Evolutionary conservation across 768 basidiomycete species (phyloP).

Genomic region (Amanita subjunquillea): DNA sequence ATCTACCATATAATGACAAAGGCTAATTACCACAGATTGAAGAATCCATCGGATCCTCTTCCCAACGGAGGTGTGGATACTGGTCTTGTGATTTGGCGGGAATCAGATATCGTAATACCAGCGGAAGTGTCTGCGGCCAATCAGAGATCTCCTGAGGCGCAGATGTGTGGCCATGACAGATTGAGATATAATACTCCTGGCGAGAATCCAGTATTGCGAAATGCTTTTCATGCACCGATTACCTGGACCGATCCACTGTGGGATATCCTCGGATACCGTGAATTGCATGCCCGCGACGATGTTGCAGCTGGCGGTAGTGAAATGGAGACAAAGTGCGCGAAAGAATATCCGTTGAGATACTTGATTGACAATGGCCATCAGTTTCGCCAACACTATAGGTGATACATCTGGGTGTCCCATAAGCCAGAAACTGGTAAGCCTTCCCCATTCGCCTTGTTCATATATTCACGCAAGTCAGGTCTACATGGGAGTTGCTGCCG

Average conservation of each 20-base stretch:
- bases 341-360: constrained; percentile 1
- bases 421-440: constrained; percentile 55
- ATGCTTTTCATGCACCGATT: constrained; percentile 15
- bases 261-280: constrained; percentile 19
- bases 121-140: constrained; percentile 30
- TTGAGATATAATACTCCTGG: constrained; percentile 53
- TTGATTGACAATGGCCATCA: constrained; percentile 15
- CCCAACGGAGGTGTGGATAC: constrained; percentile 33
- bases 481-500: constrained; percentile 84
- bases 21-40: constrained; percentile 60
- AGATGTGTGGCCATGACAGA: constrained; percentile 61
- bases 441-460: neutral
- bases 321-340: constrained; percentile 43
- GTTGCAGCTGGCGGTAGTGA: constrained; percentile 39
- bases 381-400: constrained; percentile 65
- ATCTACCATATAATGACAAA: constrained; percentile 62
- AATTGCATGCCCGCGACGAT: constrained; percentile 41
- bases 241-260: constrained; percentile 36
- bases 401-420: constrained; percentile 61
- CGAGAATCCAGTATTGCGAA: constrained; percentile 40
- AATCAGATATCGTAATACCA: constrained; percentile 52
- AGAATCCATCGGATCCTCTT: constrained; percentile 47
- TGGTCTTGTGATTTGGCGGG: constrained; percentile 63
- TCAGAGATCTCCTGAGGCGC: constrained; percentile 15
- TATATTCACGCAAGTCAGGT: constrained; percentile 20